Base-by-base conservation (phyloP, 495 filamentous ascomycete species). In the Neurospora sp. region DNA sequence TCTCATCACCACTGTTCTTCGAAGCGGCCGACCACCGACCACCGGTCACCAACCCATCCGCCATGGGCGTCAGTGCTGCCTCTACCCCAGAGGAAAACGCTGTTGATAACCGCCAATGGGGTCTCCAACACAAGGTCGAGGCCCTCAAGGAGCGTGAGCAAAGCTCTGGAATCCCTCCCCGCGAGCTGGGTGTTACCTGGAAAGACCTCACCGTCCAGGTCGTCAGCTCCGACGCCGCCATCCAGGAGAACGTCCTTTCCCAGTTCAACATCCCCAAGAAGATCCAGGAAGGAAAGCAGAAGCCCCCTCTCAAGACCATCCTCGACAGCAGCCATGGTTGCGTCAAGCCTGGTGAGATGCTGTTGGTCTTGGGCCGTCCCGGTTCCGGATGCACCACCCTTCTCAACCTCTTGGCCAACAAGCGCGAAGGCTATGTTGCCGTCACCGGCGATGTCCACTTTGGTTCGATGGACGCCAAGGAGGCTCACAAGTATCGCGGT, bases 381-480 rank as follows among this genome's bases (percentile, higher is more conserved):
- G 93, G 91, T 74, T 81, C 81, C 37, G 93, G 93, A 18, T 96
- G 93, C 78, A 93, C 93, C 0, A 92, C 92, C 0, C 93, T 95
- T 72, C 83, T 96, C n/a, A 95, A 93, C 77, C 83, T 90, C 14
- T 88, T 96, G 44, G 86, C 90, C 14, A 94, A 94, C 76, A 89
- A 91, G 77, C 84, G 92, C 6, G 85, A 84, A 74, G 92, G 92
- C 69, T 95, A 91, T 75, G 87, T 89, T 9, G 86, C 83, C 6
- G 84, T 95, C 5, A 85, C 87, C 54, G 93, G 92, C 6, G 87
- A 93, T 27, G 89, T 95, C 0, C 78, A 87, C 10, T 96, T 93
- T 78, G 92, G 91, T 0, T 88, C 88, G 6, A 90, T 91, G 71
- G 85, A 78, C 42, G 78, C 79, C 41, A 77, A 79, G 27, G 75